These are phyloP conservation scores for Rhamnella rubrinervis DNA, from an alignment of 331 rosid genomes.

Conservation along the genomic window DNA sequence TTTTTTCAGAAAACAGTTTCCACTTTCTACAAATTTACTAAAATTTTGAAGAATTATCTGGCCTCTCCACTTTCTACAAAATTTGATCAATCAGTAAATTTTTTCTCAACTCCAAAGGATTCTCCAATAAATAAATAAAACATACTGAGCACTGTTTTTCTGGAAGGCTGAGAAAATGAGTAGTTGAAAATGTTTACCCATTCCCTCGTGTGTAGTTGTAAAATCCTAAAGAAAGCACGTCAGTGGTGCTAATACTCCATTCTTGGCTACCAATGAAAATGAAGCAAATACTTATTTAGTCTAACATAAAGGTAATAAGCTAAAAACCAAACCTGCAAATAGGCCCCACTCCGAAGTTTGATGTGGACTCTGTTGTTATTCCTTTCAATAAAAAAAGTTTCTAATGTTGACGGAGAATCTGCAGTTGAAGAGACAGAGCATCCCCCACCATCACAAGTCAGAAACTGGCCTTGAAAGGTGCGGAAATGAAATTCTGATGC, in stretches of 20 bases:
- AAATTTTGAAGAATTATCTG: too few species aligned
- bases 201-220: too few species aligned
- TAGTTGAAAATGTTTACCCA: too few species aligned
- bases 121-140: too few species aligned
- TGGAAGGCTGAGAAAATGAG: too few species aligned
- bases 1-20: not conserved
- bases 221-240: too few species aligned
- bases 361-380: constrained; percentile 64
- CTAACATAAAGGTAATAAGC: constrained; percentile 10
- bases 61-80: too few species aligned
- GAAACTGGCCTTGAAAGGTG: constrained; percentile 65
- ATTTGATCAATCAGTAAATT: too few species aligned
- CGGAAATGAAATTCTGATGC: constrained; percentile 68
- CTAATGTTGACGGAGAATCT: constrained; percentile 52
- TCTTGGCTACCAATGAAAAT: not conserved
- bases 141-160: too few species aligned
- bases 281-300: constrained; percentile 9
- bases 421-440: constrained; percentile 66
- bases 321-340: constrained; percentile 61
- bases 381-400: constrained; percentile 58
- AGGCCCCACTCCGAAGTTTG: constrained; percentile 50
- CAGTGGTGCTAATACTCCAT: too few species aligned
- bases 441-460: constrained; percentile 58
- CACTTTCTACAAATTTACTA: not conserved
- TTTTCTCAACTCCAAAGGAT: too few species aligned